Percentiles rank a stretch among this genome's conserved stretches.
phyloP scores from a whole-genome alignment of 345 rosid species.

The Gossypium anomalum region DNA sequence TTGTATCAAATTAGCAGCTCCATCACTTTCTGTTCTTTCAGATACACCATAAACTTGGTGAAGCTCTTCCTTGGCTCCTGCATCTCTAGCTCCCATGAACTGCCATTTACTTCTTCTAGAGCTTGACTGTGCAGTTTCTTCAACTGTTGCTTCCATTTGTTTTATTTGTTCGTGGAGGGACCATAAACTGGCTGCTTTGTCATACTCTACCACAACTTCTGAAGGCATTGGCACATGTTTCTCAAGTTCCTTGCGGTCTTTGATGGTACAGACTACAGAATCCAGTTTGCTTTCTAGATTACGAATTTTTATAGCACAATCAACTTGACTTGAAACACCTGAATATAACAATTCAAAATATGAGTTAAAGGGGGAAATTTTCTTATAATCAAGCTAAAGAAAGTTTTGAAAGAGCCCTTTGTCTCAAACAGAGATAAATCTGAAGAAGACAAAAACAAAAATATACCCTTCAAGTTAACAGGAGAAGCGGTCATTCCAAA shows the following conservation, averaged over 20 bases:
- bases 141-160: constrained; percentile 84
- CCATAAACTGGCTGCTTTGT: constrained; percentile 93
- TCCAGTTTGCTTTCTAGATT: constrained; percentile 98
- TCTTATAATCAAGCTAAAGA: not conserved
- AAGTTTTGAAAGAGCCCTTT: not conserved
- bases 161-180: constrained; percentile 91
- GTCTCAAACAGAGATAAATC: constrained; percentile 2
- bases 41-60: constrained; percentile 96
- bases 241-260: constrained; percentile 94
- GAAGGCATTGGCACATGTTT: constrained; percentile 96
- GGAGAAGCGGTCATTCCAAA: constrained; percentile 99
- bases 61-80: constrained; percentile 93
- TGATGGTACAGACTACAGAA: constrained; percentile 81
- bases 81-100: constrained; percentile 99
- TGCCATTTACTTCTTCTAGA: constrained; percentile 96
- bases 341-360: constrained; percentile 12
- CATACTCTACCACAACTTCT: constrained; percentile 87
- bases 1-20: constrained; percentile 93
- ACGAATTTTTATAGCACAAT: constrained; percentile 92
- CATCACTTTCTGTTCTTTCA: constrained; percentile 97
- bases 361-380: not conserved
- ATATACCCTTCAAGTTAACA: constrained; percentile 86
- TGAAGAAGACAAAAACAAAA: constrained; percentile 17
- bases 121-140: constrained; percentile 88
- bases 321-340: constrained; percentile 98